Percentiles rank a stretch among this genome's conserved stretches.
phyloP scores from a whole-genome alignment of 768 basidiomycete genomes.

The Phylloporus scabripes region DNA sequence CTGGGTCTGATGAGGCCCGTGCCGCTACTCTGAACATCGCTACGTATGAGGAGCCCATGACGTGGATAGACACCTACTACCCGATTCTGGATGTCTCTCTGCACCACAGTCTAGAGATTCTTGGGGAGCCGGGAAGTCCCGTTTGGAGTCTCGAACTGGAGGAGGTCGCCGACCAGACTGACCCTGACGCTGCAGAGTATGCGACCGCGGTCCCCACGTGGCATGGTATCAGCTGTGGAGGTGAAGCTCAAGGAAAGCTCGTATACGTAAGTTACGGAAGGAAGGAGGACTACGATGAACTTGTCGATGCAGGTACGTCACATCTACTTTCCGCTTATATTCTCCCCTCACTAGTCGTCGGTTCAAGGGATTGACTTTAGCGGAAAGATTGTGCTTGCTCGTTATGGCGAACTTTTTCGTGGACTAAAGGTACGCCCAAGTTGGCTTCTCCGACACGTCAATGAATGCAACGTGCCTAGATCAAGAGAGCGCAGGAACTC shows the following conservation, averaged over 20 bases:
- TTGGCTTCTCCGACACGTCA: conserved; percentile 8
- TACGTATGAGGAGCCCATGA: conserved; percentile 36
- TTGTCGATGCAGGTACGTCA: conserved; percentile 42
- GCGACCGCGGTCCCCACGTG: conserved; percentile 57
- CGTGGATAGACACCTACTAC: conserved; percentile 70
- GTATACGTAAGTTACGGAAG: conserved; percentile 56
- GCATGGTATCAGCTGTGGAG: conserved; percentile 66
- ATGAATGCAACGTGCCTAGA: conserved; percentile 38
- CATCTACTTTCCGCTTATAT: background rate
- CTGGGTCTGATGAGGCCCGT: conserved; percentile 51
- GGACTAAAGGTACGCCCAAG: conserved; percentile 71
- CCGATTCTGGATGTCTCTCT: conserved; percentile 68
- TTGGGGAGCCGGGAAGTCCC: conserved; percentile 45
- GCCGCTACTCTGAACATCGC: conserved; percentile 47
- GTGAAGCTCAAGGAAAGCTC: conserved; percentile 56
- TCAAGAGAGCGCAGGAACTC: conserved; percentile 80
- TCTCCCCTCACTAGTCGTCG: background rate
- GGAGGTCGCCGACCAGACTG: conserved; percentile 59
- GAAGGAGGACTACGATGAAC: conserved; percentile 58
- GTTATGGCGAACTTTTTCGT: conserved; percentile 76
- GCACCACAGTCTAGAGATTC: conserved; percentile 48
- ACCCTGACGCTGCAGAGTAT: conserved; percentile 54
- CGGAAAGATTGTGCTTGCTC: conserved; percentile 72
- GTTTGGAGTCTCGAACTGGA: conserved; percentile 58
- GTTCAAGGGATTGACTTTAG: conserved; percentile 55